phyloP scores from a whole-genome alignment of 768 basidiomycete genomes.

The Russula sp. region DNA sequence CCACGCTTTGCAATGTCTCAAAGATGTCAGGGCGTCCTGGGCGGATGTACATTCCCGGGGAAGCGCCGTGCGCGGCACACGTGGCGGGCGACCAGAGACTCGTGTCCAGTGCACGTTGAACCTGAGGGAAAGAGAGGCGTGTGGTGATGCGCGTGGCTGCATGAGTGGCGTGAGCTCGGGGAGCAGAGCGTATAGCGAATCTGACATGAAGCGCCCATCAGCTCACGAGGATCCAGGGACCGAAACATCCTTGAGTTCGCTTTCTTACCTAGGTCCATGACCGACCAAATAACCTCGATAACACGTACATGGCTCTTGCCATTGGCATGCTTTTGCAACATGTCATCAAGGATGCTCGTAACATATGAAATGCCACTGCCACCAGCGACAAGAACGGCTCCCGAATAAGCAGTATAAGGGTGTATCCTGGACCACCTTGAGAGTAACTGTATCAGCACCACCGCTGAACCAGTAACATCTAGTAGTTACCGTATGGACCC shows the following conservation, averaged over 20 bases:
- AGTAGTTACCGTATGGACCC: conserved; percentile 49
- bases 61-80: conserved; percentile 28
- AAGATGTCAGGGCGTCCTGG: conserved; percentile 34
- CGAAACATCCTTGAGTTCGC: conserved; percentile 22
- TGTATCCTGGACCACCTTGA: conserved; percentile 45
- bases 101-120: conserved; percentile 49
- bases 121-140: conserved; percentile 37
- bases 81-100: conserved; percentile 32
- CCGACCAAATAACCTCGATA: conserved; percentile 56
- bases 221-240: conserved; percentile 3
- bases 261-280: conserved; percentile 45
- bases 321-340: conserved; percentile 42
- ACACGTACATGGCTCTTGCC: conserved; percentile 43
- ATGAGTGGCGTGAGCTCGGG: conserved; percentile 41
- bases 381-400: conserved; percentile 54
- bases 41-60: conserved; percentile 37
- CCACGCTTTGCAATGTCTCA: conserved; percentile 31
- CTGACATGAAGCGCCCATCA: conserved; percentile 32
- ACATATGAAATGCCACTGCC: conserved; percentile 62
- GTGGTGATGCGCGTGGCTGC: conserved; percentile 34
- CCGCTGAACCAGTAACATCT: background rate
- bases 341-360: conserved; percentile 50
- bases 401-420: conserved; percentile 50
- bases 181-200: conserved; percentile 41
- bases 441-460: conserved; percentile 25